phyloP scores from a whole-genome alignment of 805 yeast genomes.

The Blastobotrys chiropterorum region DNA sequence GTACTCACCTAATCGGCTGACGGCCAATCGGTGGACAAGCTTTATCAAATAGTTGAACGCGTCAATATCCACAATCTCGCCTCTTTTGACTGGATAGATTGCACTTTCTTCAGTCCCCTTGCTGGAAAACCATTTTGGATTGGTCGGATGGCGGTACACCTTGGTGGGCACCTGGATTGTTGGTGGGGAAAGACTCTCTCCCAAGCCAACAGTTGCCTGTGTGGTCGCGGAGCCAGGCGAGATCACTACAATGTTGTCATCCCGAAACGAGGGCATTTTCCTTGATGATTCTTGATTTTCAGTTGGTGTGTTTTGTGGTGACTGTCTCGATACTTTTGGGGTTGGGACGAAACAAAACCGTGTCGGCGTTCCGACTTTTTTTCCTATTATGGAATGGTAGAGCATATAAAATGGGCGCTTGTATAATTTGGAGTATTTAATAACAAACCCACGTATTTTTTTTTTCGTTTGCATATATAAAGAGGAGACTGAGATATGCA shows the following conservation, averaged over 20 bases:
- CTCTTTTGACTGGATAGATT: conserved; percentile 58
- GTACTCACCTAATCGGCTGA: conserved; percentile 23
- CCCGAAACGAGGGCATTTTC: conserved; percentile 32
- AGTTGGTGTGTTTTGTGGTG: background rate
- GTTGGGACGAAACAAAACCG: no score
- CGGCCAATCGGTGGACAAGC: conserved; percentile 42
- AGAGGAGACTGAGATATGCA: no score
- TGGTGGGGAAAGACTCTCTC: conserved; percentile 70
- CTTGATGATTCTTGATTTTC: background rate
- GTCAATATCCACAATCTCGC: conserved; percentile 57
- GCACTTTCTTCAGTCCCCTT: conserved; percentile 37
- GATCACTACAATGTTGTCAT: conserved; percentile 43
- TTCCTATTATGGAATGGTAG: no score
- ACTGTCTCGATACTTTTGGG: background rate
- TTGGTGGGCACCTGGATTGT: conserved; percentile 68
- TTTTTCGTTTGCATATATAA: no score
- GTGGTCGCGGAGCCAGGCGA: conserved; percentile 77
- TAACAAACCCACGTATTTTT: no score
- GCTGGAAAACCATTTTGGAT: conserved; percentile 32
- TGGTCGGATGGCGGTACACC: conserved; percentile 43
- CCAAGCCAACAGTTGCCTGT: conserved; percentile 70
- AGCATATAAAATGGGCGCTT: no score
- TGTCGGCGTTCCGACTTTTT: background rate
- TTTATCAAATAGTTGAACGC: conserved; percentile 64
- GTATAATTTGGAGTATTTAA: no score